phyloP scores from a whole-genome alignment of 2,329 filamentous ascomycete species.

The Alternaria atra region DNA sequence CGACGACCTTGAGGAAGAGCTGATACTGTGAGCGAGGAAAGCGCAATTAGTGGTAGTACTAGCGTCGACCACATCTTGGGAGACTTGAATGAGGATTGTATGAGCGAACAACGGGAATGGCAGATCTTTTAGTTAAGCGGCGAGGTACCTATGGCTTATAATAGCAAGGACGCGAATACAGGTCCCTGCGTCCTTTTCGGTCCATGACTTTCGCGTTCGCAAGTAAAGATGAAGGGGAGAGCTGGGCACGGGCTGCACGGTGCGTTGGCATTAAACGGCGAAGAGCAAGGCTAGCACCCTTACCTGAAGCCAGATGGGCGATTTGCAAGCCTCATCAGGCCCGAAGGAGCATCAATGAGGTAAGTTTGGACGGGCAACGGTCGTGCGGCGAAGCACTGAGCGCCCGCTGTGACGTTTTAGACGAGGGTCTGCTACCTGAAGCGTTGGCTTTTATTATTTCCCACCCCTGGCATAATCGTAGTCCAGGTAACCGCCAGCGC shows the following conservation, averaged over 20 bases:
- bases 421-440: slow-evolving; percentile 24
- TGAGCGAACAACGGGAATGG: slow-evolving; percentile 9
- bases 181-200: slow-evolving; percentile 17
- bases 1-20: slow-evolving; percentile 34
- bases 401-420: slow-evolving; percentile 39
- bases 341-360: slow-evolving; percentile 26
- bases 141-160: slow-evolving; percentile 40
- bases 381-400: slow-evolving; percentile 41
- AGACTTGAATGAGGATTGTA: slow-evolving; percentile 15
- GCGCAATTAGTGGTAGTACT: slow-evolving; percentile 31
- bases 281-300: slow-evolving; percentile 32
- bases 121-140: slow-evolving; percentile 13
- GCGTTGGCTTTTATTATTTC: slow-evolving; percentile 22
- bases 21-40: slow-evolving; percentile 33
- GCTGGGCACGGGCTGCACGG: slow-evolving; percentile 45
- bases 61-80: slow-evolving; percentile 36
- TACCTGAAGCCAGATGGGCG: slow-evolving; percentile 38
- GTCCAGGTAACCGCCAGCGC: slow-evolving; percentile 33
- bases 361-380: slow-evolving; percentile 27
- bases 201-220: slow-evolving; percentile 12
- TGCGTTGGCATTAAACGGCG: slow-evolving; percentile 44
- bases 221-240: slow-evolving; percentile 3
- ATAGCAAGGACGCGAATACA: slow-evolving; percentile 20
- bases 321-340: slow-evolving; percentile 33
- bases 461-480: slow-evolving; percentile 29